Evolutionary conservation across 768 basidiomycete genomes (phyloP).

Genomic region (Hydnomerulius pinastri): DNA sequence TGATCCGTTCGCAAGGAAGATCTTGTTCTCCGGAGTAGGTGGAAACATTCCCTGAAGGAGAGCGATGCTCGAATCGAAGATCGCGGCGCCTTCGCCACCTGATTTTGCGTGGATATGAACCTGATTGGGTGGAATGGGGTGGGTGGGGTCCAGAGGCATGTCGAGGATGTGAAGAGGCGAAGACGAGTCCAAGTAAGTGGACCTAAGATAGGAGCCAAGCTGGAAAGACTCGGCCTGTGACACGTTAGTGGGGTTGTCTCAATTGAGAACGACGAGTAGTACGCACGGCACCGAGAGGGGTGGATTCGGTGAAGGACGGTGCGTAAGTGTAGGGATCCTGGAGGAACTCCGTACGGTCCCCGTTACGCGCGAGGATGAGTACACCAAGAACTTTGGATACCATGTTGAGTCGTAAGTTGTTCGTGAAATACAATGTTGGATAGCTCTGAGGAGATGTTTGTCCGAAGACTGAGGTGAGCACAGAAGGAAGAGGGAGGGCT

Average conservation of each 20-base stretch:
- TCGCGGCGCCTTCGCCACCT: constrained; percentile 76
- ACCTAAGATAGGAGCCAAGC: constrained; percentile 62
- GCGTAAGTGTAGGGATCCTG: constrained; percentile 74
- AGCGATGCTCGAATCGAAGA: constrained; percentile 83
- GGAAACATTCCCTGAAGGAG: constrained; percentile 84
- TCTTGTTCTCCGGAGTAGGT: constrained; percentile 66
- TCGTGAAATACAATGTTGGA: background rate
- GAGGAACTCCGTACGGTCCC: constrained; percentile 67
- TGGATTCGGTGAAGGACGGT: constrained; percentile 63
- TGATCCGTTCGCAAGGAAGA: constrained; percentile 76
- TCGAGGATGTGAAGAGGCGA: constrained; percentile 70
- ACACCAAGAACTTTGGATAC: constrained; percentile 61
- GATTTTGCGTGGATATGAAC: constrained; percentile 79
- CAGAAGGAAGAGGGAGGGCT: constrained; percentile 12
- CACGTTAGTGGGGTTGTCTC: constrained; percentile 7
- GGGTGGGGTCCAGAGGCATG: constrained; percentile 57
- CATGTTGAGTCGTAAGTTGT: constrained; percentile 21
- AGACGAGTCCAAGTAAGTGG: constrained; percentile 64
- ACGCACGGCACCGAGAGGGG: constrained; percentile 74
- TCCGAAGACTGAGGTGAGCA: constrained; percentile 2
- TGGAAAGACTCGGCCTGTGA: constrained; percentile 63
- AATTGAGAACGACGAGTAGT: background rate
- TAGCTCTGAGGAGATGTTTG: background rate
- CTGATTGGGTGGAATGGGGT: constrained; percentile 64
- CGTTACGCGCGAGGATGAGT: constrained; percentile 75